phyloP scores from a whole-genome alignment of 495 filamentous ascomycete species.

The Venustampulla echinocandica region DNA sequence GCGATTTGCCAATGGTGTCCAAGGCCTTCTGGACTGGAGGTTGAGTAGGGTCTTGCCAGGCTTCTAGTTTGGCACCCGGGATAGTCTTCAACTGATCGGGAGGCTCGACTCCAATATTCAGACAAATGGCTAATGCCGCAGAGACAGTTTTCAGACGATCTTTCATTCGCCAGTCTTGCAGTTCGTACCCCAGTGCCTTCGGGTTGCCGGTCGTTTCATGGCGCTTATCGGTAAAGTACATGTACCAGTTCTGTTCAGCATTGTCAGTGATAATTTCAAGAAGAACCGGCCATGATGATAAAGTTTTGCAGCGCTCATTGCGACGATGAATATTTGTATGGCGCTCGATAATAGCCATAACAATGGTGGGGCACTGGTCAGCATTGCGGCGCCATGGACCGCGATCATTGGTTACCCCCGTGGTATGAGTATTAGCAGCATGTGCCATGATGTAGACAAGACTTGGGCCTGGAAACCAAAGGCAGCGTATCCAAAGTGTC shows the following conservation, averaged over 20 bases:
- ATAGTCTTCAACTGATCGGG: slow-evolving; percentile 91
- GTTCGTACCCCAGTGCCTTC: slow-evolving; percentile 45
- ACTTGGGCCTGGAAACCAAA: no score
- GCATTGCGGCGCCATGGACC: no score
- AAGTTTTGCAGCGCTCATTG: not conserved
- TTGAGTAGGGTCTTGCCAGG: slow-evolving; percentile 87
- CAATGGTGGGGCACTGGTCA: no score
- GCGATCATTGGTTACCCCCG: no score
- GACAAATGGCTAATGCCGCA: slow-evolving; percentile 83
- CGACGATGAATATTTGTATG: no score
- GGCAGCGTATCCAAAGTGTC: no score
- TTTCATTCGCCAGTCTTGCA: slow-evolving; percentile 94
- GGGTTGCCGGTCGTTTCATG: slow-evolving; percentile 96
- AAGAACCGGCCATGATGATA: not conserved
- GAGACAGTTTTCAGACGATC: slow-evolving; percentile 95
- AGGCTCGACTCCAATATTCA: slow-evolving; percentile 96
- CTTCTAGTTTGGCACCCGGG: slow-evolving; percentile 86
- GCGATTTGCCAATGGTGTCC: slow-evolving; percentile 88
- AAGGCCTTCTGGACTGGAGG: slow-evolving; percentile 75
- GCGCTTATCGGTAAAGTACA: slow-evolving; percentile 97
- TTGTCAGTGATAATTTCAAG: slow-evolving; percentile 1
- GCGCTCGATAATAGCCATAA: no score
- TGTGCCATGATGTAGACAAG: no score
- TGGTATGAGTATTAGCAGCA: no score
- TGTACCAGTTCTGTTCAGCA: slow-evolving; percentile 71